Evolutionary conservation across 1,284 basidiomycete species (phyloP).

Genomic region (Coniferiporia weirii): DNA sequence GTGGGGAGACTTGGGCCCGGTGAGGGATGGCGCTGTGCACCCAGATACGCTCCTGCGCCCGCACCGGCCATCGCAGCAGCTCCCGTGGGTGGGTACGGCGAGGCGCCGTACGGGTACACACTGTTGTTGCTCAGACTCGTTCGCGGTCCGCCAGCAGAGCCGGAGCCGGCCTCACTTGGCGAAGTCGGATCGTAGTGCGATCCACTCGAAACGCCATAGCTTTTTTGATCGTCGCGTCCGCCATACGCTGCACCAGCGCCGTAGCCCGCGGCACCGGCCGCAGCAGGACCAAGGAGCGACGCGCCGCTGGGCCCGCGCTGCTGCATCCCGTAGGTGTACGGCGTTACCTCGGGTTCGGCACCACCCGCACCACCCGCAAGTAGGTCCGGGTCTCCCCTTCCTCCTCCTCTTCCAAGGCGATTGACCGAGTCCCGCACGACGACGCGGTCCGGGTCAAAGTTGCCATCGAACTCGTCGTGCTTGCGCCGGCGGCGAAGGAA

Average conservation of each 20-base stretch:
- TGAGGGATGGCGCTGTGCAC: slow-evolving; percentile 5
- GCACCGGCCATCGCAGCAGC: background rate
- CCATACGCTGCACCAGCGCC: slow-evolving; percentile 11
- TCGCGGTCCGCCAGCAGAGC: slow-evolving; percentile 4
- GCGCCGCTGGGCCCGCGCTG: slow-evolving; percentile 6
- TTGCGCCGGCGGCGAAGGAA: slow-evolving; percentile 18
- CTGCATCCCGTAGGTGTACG: slow-evolving; percentile 13
- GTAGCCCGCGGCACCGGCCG: slow-evolving; percentile 3
- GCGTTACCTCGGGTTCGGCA: slow-evolving; percentile 14
- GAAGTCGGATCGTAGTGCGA: slow-evolving; percentile 11
- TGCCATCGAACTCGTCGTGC: slow-evolving; percentile 42
- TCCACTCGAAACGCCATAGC: background rate
- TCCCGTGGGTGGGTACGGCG: slow-evolving; percentile 6
- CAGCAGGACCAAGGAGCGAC: slow-evolving; percentile 6
- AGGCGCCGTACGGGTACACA: slow-evolving; percentile 11
- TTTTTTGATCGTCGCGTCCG: slow-evolving; percentile 3
- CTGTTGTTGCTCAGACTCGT: slow-evolving; percentile 9
- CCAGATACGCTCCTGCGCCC: background rate
- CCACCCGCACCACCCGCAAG: slow-evolving; percentile 1
- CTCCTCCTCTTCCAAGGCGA: slow-evolving; percentile 4
- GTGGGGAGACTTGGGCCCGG: slow-evolving; percentile 3
- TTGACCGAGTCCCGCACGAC: slow-evolving; percentile 20
- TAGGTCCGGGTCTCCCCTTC: background rate
- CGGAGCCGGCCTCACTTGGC: slow-evolving; percentile 7
- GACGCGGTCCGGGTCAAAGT: slow-evolving; percentile 47